These are phyloP conservation scores for Mucuna pruriens DNA, from an alignment of 306 rosid species.

Conservation along the genomic window DNA sequence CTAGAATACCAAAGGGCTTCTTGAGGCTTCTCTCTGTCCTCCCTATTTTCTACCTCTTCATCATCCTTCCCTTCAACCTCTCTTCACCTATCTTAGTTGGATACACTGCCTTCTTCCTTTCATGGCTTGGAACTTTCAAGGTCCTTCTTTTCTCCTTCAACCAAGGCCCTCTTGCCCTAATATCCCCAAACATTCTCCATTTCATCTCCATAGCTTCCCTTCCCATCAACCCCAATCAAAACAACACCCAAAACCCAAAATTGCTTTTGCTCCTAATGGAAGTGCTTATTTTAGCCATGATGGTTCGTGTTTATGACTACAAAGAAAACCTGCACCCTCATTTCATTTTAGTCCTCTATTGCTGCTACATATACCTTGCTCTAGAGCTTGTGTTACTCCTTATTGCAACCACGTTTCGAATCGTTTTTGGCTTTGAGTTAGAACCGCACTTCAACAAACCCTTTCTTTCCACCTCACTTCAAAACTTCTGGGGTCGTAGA, in stretches of 20 bases:
- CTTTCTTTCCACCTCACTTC: constrained; percentile 63
- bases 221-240: constrained; percentile 54
- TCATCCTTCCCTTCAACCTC: constrained; percentile 45
- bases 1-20: constrained; percentile 42
- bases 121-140: constrained; percentile 54
- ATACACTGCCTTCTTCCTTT: constrained; percentile 47
- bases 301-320: constrained; percentile 37
- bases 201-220: constrained; percentile 68
- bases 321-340: constrained; percentile 43
- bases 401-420: constrained; percentile 39
- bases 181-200: constrained; percentile 45
- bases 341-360: constrained; percentile 41
- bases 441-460: constrained; percentile 75
- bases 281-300: constrained; percentile 38
- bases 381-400: constrained; percentile 50
- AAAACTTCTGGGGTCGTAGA: constrained; percentile 82
- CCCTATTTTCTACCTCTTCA: constrained; percentile 48
- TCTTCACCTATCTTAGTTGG: constrained; percentile 38
- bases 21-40: constrained; percentile 45
- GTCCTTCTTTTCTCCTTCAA: constrained; percentile 54
- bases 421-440: constrained; percentile 47
- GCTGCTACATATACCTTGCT: constrained; percentile 57
- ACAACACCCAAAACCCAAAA: constrained; percentile 16
- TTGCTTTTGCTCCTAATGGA: constrained; percentile 35
- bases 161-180: constrained; percentile 56